Percentiles rank a stretch among this genome's conserved stretches.
Conservation (phyloP, 164 flowering plant genomes). For the Vitis riparia region DNA sequence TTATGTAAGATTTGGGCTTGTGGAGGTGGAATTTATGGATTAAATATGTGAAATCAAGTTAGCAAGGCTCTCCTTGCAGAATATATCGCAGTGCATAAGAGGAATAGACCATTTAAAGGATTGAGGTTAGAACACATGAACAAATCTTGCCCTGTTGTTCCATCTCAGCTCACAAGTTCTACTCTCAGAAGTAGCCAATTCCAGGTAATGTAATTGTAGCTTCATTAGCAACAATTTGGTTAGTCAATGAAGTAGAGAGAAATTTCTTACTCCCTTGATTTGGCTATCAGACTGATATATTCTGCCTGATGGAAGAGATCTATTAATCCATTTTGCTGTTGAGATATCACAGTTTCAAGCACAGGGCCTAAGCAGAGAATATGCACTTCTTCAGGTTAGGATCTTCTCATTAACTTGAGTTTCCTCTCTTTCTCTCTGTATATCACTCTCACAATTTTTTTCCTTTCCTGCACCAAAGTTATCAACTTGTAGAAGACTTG, state of each 20-base stretch:
- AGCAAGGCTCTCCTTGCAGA: conserved; percentile 90
- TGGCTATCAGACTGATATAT: conserved; percentile 43
- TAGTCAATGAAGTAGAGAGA: neutral
- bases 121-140: conserved; percentile 94
- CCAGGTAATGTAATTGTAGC: conserved; percentile 50
- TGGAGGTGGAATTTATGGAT: neutral
- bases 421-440: neutral
- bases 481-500: conserved; percentile 90
- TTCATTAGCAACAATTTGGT: neutral
- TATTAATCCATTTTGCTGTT: conserved; percentile 54
- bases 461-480: conserved; percentile 43
- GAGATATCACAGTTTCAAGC: conserved; percentile 52
- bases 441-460: conserved; percentile 6
- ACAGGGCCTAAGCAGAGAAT: conserved; percentile 68
- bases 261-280: conserved; percentile 3
- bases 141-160: conserved; percentile 61
- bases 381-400: conserved; percentile 64
- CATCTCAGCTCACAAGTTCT: conserved; percentile 63
- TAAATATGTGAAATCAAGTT: conserved; percentile 44
- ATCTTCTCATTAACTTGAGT: conserved; percentile 1
- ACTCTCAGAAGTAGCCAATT: conserved; percentile 63
- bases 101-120: conserved; percentile 62
- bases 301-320: conserved; percentile 75
- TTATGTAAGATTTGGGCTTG: neutral
- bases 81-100: conserved; percentile 56